Percentiles rank a stretch among this genome's conserved stretches.
These are phyloP conservation scores for Amphirosellinia nigrospora DNA, from an alignment of 495 filamentous ascomycete genomes.

Conservation along the genomic window DNA sequence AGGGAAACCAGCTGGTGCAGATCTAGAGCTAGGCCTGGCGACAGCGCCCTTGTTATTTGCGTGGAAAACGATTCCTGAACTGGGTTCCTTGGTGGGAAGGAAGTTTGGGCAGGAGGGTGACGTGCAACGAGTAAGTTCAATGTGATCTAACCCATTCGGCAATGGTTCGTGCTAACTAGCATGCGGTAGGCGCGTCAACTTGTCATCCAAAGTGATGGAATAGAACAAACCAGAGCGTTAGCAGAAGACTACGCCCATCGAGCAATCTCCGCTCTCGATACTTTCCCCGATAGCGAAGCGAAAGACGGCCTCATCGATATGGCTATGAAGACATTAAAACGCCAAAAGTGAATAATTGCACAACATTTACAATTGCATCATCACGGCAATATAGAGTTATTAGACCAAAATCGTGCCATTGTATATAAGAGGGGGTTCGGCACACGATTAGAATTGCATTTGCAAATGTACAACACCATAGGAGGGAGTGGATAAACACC, in stretches of 20 bases:
- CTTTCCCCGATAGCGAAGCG: constrained; percentile 90
- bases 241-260: constrained; percentile 90
- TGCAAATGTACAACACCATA: constrained; percentile 20
- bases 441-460: constrained; percentile 8
- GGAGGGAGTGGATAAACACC: background rate
- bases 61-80: constrained; percentile 86
- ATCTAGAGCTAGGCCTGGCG: constrained; percentile 90
- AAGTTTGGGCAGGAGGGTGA: constrained; percentile 87
- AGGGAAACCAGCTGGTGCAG: constrained; percentile 93
- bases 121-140: constrained; percentile 70
- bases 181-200: constrained; percentile 75
- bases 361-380: constrained; percentile 20
- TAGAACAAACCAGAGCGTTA: constrained; percentile 86
- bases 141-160: background rate
- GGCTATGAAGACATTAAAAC: constrained; percentile 88
- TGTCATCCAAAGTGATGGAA: constrained; percentile 80
- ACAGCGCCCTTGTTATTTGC: constrained; percentile 97
- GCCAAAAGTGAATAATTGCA: constrained; percentile 69
- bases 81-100: constrained; percentile 87
- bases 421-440: constrained; percentile 23
- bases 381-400: constrained; percentile 21
- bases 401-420: constrained; percentile 22
- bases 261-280: constrained; percentile 79
- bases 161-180: constrained; percentile 14
- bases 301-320: constrained; percentile 90